These are phyloP conservation scores for Peronospora belbahrii DNA, from an alignment of 352 stramenopile genomes.

Conservation along the genomic window DNA sequence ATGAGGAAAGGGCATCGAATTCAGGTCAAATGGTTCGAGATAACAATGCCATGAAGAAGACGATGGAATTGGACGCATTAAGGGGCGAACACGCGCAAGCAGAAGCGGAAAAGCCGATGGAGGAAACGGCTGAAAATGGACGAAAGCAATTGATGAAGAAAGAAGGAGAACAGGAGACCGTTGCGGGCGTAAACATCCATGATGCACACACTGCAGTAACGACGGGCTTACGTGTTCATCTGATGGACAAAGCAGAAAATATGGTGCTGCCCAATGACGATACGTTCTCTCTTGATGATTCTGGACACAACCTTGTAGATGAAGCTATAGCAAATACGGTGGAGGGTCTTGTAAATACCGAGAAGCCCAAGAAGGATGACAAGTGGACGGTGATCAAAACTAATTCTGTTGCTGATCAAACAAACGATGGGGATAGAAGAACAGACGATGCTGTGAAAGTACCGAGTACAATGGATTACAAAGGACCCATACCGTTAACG, in stretches of 20 bases:
- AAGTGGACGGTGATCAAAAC: too few species aligned
- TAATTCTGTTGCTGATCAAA: neutral
- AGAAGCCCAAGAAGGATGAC: too few species aligned
- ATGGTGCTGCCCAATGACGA: conserved; percentile 20
- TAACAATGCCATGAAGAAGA: conserved; percentile 11
- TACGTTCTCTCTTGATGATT: conserved; percentile 16
- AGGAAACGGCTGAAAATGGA: conserved; percentile 11
- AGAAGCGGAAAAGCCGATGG: conserved; percentile 9
- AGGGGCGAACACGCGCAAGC: conserved; percentile 1
- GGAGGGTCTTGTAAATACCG: too few species aligned
- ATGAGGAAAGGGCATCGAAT: conserved; percentile 1
- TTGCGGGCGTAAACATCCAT: conserved; percentile 10
- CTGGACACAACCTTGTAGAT: too few species aligned
- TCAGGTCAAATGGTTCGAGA: conserved; percentile 1
- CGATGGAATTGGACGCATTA: conserved; percentile 10
- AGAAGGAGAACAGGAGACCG: conserved; percentile 14
- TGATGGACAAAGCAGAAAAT: conserved; percentile 5
- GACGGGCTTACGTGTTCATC: conserved; percentile 1
- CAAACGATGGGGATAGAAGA: too few species aligned
- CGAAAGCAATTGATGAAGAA: conserved; percentile 13
- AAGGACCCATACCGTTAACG: conserved; percentile 1
- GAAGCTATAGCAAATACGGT: too few species aligned
- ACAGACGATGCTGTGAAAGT: neutral
- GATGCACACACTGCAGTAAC: conserved; percentile 14
- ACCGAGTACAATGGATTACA: neutral